Conservation (phyloP, 2,329 filamentous ascomycete genomes). For the Alternaria conjuncta region DNA sequence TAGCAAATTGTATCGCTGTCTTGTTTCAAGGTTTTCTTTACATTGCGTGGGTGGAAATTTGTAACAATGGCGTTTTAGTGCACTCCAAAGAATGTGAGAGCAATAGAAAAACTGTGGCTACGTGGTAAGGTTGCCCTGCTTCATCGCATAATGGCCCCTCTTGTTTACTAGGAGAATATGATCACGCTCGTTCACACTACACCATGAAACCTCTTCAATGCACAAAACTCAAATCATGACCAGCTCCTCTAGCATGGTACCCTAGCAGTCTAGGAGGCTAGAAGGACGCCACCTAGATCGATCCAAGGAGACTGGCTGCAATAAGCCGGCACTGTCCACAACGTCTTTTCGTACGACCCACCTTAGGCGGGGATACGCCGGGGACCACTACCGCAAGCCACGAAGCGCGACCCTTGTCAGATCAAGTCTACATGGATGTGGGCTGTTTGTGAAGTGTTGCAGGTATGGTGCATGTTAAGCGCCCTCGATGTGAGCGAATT, state of each 20-base stretch:
- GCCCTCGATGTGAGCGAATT: conserved; percentile 19
- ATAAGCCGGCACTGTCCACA: conserved; percentile 25
- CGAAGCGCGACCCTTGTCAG: conserved; percentile 14
- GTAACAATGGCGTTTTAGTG: conserved; percentile 26
- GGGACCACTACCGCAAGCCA: conserved; percentile 25
- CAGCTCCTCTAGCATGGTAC: neutral
- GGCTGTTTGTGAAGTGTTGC: conserved; percentile 18
- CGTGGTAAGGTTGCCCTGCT: conserved; percentile 15
- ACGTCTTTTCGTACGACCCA: conserved; percentile 29
- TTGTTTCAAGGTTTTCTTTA: conserved; percentile 3
- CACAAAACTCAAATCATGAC: neutral
- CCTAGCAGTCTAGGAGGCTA: conserved; percentile 5
- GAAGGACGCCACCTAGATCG: conserved; percentile 13
- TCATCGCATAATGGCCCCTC: conserved; percentile 9
- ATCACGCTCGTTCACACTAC: conserved; percentile 6
- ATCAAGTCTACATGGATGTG: conserved; percentile 19
- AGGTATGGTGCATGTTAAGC: conserved; percentile 15
- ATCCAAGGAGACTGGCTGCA: conserved; percentile 16
- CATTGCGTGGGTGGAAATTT: conserved; percentile 14
- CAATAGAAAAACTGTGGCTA: conserved; percentile 18
- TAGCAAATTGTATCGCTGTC: neutral
- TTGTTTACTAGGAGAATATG: conserved; percentile 3
- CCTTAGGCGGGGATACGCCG: conserved; percentile 19
- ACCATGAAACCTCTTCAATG: neutral
- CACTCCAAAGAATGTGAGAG: conserved; percentile 5